These are phyloP conservation scores for Sechiopsis laciniata DNA, from an alignment of 306 rosid genomes.

Conservation along the genomic window DNA sequence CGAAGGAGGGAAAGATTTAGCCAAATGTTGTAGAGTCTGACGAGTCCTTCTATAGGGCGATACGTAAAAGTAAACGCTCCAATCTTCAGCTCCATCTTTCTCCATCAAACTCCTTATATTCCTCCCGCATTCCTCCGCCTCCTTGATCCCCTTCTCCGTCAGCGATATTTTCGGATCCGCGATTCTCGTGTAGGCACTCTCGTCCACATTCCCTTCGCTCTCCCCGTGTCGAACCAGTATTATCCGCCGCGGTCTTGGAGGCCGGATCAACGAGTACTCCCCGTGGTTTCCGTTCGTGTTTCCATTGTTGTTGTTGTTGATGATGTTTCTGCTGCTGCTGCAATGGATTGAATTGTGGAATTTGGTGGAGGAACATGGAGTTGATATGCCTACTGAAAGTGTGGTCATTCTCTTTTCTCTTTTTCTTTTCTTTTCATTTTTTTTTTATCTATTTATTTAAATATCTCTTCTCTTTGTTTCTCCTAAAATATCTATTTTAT, in stretches of 20 bases:
- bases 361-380: background rate
- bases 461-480: too few species aligned
- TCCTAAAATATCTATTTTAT: too few species aligned
- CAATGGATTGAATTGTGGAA: background rate
- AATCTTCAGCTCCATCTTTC: constrained; percentile 33
- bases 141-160: constrained; percentile 44
- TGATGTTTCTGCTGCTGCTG: background rate
- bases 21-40: constrained; percentile 49
- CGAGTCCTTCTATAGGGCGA: constrained; percentile 69
- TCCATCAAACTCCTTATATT: constrained; percentile 45
- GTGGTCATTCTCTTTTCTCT: background rate
- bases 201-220: constrained; percentile 79
- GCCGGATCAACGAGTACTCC: constrained; percentile 18
- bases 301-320: too few species aligned
- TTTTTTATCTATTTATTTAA: too few species aligned
- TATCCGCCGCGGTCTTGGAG: constrained; percentile 78
- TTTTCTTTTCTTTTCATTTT: too few species aligned
- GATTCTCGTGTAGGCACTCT: constrained; percentile 48
- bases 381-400: background rate
- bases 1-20: constrained; percentile 52
- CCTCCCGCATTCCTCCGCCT: constrained; percentile 58
- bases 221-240: constrained; percentile 83
- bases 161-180: constrained; percentile 71
- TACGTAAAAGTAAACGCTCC: constrained; percentile 77
- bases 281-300: too few species aligned